A percentile compares a stretch with the other conserved stretches of the same genome.
Evolutionary conservation across 306 rosid species (phyloP).

Genomic region (Gillenia trifoliata): DNA sequence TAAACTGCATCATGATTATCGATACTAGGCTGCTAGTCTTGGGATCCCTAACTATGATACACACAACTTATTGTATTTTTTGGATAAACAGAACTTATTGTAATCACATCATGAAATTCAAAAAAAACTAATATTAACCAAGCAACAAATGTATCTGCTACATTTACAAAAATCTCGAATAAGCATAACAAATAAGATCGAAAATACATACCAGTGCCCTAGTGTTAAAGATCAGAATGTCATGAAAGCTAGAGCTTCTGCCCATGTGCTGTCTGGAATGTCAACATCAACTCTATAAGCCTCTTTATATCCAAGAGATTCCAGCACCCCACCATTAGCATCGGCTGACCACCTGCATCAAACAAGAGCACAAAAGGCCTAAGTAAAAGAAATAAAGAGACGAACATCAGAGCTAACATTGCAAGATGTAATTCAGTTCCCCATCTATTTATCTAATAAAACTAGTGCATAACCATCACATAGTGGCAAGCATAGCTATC

Average conservation of each 20-base stretch:
- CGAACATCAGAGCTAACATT: not conserved
- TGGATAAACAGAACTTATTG: not conserved
- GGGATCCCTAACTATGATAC: not conserved
- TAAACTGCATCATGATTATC: not conserved
- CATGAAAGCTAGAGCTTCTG: constrained; percentile 68
- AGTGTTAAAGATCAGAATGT: constrained; percentile 81
- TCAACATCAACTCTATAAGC: constrained; percentile 91
- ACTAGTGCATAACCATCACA: not conserved
- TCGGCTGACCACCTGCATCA: constrained; percentile 76
- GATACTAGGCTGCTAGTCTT: not conserved
- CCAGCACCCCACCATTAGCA: constrained; percentile 53
- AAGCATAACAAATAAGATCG: constrained; percentile 12
- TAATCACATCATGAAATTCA: not conserved
- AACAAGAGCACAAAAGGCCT: constrained; percentile 18
- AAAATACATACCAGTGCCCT: constrained; percentile 73
- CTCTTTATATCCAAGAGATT: constrained; percentile 75
- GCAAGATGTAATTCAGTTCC: not conserved
- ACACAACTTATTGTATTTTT: too few relatives aligned
- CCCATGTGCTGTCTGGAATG: constrained; percentile 82
- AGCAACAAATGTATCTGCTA: not conserved
- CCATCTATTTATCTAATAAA: not conserved
- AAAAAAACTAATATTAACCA: not conserved
- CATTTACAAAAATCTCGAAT: not conserved
- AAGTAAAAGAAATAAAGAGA: not conserved
- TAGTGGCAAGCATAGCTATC: constrained; percentile 47